Percentiles rank a stretch among this genome's conserved stretches.
Conservation (phyloP, 129 eudicot species). For the Flaveria robusta region DNA sequence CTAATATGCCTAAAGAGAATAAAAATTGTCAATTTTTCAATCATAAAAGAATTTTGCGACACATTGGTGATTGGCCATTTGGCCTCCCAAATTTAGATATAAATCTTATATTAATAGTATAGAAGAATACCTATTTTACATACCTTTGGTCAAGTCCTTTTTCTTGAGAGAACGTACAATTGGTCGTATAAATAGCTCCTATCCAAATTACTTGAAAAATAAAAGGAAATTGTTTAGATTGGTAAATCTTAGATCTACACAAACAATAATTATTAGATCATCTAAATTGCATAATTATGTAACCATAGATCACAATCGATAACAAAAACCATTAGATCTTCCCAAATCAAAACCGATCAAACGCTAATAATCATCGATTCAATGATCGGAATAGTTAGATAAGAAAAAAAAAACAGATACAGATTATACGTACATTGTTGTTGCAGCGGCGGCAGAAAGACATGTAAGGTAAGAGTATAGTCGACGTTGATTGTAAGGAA, state of each 20-base stretch:
- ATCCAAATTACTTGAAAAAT: background rate
- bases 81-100: too few species aligned
- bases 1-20: too few species aligned
- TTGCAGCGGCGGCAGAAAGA: background rate
- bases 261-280: background rate
- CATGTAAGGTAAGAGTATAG: background rate
- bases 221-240: conserved; percentile 8
- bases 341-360: background rate
- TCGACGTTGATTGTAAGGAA: background rate
- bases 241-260: background rate
- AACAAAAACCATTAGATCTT: conserved; percentile 8
- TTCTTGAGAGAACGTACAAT: background rate
- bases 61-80: too few species aligned
- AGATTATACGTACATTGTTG: background rate
- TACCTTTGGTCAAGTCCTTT: conserved; percentile 1
- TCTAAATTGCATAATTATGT: background rate
- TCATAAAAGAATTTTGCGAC: too few species aligned
- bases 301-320: background rate
- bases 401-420: background rate
- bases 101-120: too few species aligned
- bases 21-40: too few species aligned
- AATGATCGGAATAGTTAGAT: background rate
- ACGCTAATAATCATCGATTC: background rate
- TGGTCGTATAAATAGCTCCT: background rate
- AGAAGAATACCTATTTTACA: background rate